Conservation (phyloP, 164 flowering plant species). For the Cinnamomum chago region DNA sequence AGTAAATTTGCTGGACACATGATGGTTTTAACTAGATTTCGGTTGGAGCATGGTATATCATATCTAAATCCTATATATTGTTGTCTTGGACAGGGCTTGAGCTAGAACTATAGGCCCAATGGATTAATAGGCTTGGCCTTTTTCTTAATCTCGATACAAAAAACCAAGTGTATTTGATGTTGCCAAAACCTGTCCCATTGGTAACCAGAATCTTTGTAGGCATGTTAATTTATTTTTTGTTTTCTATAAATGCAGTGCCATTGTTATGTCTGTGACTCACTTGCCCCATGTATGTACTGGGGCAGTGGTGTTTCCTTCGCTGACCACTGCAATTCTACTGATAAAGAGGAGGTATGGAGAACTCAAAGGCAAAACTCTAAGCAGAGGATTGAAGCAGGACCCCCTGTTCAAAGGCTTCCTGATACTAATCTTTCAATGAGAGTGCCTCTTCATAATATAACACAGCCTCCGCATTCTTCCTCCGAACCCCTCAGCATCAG, state of each 20-base stretch:
- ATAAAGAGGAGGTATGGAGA: constrained; percentile 69
- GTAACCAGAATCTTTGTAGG: neutral
- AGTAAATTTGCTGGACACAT: too few species aligned
- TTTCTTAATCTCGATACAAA: neutral
- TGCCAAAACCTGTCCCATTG: neutral
- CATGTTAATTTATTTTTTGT: neutral
- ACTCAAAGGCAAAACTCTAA: constrained; percentile 36
- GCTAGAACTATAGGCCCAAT: too few species aligned
- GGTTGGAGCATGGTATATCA: too few species aligned
- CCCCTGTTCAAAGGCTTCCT: too few species aligned
- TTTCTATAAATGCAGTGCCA: constrained; percentile 66
- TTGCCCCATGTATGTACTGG: constrained; percentile 85
- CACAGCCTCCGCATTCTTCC: constrained; percentile 10
- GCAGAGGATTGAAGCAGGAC: constrained; percentile 18
- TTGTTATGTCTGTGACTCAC: constrained; percentile 85
- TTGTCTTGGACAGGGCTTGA: too few species aligned
- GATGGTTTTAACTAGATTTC: too few species aligned
- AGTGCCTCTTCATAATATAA: constrained; percentile 12
- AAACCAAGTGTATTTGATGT: neutral
- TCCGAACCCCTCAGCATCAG: constrained; percentile 7
- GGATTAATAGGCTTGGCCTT: too few species aligned
- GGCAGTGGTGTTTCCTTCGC: constrained; percentile 39
- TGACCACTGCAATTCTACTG: constrained; percentile 90
- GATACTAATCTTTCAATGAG: constrained; percentile 12
- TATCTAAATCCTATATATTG: too few species aligned